Percentiles rank a stretch among this genome's conserved stretches.
Evolutionary conservation across 805 yeast species (phyloP).

Genomic region (Maudiozyma barnettii): DNA sequence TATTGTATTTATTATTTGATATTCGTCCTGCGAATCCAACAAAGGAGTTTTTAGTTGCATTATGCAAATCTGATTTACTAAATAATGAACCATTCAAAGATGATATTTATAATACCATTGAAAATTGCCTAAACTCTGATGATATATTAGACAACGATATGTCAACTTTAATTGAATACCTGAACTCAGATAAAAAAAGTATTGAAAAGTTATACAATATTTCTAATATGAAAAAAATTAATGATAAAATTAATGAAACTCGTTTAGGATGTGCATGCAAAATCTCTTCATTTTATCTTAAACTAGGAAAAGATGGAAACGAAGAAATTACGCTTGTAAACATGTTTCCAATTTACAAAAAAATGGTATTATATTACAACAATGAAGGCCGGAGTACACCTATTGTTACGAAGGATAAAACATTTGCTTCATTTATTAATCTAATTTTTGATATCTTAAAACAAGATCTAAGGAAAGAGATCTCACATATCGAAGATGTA

Average conservation of each 20-base stretch:
- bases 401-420: slow-evolving; percentile 26
- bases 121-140: not conserved
- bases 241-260: not conserved
- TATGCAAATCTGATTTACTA: not conserved
- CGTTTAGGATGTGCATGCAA: not conserved
- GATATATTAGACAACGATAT: not conserved
- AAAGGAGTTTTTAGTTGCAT: not conserved
- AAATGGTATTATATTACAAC: not conserved
- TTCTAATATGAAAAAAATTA: not conserved
- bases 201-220: slow-evolving; percentile 3
- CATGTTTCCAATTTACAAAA: not conserved
- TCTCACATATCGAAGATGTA: slow-evolving; percentile 1
- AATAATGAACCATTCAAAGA: not conserved
- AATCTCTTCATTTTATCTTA: not conserved
- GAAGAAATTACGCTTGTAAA: not conserved
- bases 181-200: not conserved
- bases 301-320: not conserved
- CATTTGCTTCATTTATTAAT: slow-evolving; percentile 21
- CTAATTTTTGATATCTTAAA: slow-evolving; percentile 10
- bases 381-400: not conserved
- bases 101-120: not conserved
- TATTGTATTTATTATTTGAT: not conserved
- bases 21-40: not conserved
- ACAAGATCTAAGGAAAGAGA: not conserved
- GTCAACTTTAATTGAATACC: not conserved